A percentile compares a stretch with the other conserved stretches of the same genome.
These are phyloP conservation scores for Tuber melanosporum DNA, from an alignment of 495 filamentous ascomycete genomes.

Conservation along the genomic window DNA sequence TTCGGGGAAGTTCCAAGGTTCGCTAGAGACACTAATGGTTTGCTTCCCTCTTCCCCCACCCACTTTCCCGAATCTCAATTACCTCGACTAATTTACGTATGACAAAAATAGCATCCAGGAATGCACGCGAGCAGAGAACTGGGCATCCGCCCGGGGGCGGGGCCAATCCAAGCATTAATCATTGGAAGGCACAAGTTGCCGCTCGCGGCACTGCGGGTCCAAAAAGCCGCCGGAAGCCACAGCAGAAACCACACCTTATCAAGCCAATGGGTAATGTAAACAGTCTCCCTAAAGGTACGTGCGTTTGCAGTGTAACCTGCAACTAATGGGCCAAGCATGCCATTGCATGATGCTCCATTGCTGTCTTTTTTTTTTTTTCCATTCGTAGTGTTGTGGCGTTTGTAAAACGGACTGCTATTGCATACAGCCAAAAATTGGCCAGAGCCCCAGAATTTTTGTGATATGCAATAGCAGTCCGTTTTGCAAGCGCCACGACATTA, in stretches of 20 bases:
- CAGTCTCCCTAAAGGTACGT: slow-evolving; percentile 62
- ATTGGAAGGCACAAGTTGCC: slow-evolving; percentile 71
- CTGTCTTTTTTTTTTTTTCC: slow-evolving; percentile 9
- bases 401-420: no score
- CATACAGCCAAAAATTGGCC: no score
- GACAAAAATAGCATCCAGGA: slow-evolving; percentile 85
- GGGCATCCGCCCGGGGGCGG: slow-evolving; percentile 46
- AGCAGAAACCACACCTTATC: slow-evolving; percentile 63
- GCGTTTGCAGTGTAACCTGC: slow-evolving; percentile 23
- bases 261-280: slow-evolving; percentile 59
- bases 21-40: slow-evolving; percentile 87
- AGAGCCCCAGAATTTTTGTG: no score
- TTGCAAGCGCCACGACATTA: no score
- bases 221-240: slow-evolving; percentile 50
- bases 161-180: slow-evolving; percentile 58
- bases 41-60: slow-evolving; percentile 18
- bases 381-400: neutral
- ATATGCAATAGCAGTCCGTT: no score
- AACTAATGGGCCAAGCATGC: neutral
- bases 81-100: slow-evolving; percentile 63
- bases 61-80: slow-evolving; percentile 41
- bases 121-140: slow-evolving; percentile 78
- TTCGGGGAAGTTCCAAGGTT: slow-evolving; percentile 66
- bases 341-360: neutral
- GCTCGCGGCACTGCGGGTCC: slow-evolving; percentile 56